Evolutionary conservation across 1,139 yeast species (phyloP).

Genomic region (Blastobotrys persicus): DNA sequence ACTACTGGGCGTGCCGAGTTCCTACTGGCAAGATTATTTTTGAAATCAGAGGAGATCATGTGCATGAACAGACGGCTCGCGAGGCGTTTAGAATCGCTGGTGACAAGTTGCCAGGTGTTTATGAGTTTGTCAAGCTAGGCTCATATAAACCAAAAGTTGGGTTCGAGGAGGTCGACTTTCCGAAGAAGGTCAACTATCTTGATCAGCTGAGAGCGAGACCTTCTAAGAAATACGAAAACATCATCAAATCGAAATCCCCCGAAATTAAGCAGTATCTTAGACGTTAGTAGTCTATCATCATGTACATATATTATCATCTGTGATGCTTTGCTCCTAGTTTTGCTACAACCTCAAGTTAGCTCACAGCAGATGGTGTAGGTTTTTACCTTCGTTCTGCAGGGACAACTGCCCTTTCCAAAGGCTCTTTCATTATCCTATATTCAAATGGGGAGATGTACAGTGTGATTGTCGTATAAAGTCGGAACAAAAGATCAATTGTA

Average conservation of each 20-base stretch:
- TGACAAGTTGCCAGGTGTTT: constrained; percentile 87
- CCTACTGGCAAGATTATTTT: constrained; percentile 93
- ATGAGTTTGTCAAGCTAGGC: constrained; percentile 73
- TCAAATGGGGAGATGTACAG: too few species aligned
- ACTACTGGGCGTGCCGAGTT: constrained; percentile 95
- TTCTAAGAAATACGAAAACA: constrained; percentile 49
- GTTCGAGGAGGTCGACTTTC: constrained; percentile 46
- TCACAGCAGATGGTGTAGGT: too few species aligned
- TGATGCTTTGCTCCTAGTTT: too few species aligned
- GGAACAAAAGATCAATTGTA: too few species aligned
- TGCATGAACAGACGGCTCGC: constrained; percentile 87
- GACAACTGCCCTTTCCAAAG: too few species aligned
- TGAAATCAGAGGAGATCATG: constrained; percentile 72
- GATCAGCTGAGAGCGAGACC: constrained; percentile 60
- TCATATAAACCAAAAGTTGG: constrained; percentile 69
- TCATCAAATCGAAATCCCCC: constrained; percentile 36
- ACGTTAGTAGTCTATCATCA: constrained; percentile 24
- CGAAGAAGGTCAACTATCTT: constrained; percentile 52
- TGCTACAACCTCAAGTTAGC: too few species aligned
- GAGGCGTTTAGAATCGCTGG: constrained; percentile 92
- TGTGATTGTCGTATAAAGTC: too few species aligned
- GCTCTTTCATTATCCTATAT: too few species aligned
- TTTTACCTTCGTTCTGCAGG: too few species aligned
- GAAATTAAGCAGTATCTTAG: constrained; percentile 37
- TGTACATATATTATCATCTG: constrained; percentile 8